Conservation (phyloP, 164 flowering plant genomes). For the Sextonia rubra region DNA sequence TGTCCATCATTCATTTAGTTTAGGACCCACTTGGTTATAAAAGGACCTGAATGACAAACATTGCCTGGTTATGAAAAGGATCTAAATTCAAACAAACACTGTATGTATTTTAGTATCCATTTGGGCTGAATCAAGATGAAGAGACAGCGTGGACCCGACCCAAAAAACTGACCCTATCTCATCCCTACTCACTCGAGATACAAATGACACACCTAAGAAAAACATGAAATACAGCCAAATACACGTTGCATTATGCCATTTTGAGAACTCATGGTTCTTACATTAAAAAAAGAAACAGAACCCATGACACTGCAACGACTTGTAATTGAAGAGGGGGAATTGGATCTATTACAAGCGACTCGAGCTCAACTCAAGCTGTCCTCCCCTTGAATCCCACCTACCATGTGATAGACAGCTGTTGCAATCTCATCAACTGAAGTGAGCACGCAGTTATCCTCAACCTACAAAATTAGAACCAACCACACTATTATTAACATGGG, state of each 20-base stretch:
- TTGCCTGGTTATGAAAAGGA: not conserved
- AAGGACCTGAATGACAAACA: not conserved
- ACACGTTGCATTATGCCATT: not conserved
- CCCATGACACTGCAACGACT: not conserved
- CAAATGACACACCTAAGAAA: not conserved
- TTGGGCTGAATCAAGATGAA: not conserved
- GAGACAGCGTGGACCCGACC: not conserved
- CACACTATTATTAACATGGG: too few species aligned
- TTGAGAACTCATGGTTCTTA: not conserved
- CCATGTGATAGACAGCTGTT: slow-evolving; percentile 49
- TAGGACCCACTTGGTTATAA: too few species aligned
- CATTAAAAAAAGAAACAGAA: not conserved
- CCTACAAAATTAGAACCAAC: slow-evolving; percentile 27
- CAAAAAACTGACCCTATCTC: too few species aligned
- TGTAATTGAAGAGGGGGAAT: not conserved
- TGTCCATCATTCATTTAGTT: too few species aligned
- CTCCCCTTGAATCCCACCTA: slow-evolving; percentile 52
- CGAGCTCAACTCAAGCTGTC: slow-evolving; percentile 19
- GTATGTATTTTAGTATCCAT: not conserved
- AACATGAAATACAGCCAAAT: not conserved
- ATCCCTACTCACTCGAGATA: not conserved
- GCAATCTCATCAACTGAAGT: slow-evolving; percentile 69
- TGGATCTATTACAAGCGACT: not conserved
- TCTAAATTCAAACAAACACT: too few species aligned
- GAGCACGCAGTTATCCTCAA: slow-evolving; percentile 64